These are phyloP conservation scores for Marasmius tenuissimus DNA, from an alignment of 1,284 basidiomycete species.

Conservation along the genomic window DNA sequence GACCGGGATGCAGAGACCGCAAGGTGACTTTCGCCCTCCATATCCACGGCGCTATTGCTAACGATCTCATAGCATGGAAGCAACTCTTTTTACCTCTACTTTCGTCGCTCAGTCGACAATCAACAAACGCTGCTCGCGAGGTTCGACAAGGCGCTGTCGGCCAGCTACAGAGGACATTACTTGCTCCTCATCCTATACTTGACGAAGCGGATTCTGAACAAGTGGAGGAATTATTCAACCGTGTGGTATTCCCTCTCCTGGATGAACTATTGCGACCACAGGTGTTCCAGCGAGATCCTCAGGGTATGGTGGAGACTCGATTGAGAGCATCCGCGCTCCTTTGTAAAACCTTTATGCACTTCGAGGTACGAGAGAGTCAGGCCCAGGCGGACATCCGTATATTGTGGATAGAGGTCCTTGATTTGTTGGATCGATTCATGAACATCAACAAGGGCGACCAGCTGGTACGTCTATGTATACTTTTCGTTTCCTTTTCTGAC, in stretches of 20 bases:
- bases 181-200: constrained; percentile 75
- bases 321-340: constrained; percentile 84
- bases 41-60: not conserved
- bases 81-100: constrained; percentile 82
- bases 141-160: constrained; percentile 84
- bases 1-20: constrained; percentile 40
- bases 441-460: constrained; percentile 82
- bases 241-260: constrained; percentile 88
- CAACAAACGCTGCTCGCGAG: constrained; percentile 81
- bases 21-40: constrained; percentile 40
- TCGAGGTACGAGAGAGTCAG: constrained; percentile 75
- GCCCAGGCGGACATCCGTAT: constrained; percentile 70
- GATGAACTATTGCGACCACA: constrained; percentile 91
- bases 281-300: constrained; percentile 76
- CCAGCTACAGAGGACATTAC: constrained; percentile 85
- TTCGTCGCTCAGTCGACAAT: constrained; percentile 79
- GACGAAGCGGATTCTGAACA: constrained; percentile 58
- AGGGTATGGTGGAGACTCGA: constrained; percentile 89
- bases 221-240: constrained; percentile 85
- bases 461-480: constrained; percentile 57
- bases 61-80: constrained; percentile 67
- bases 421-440: constrained; percentile 89
- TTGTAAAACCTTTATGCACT: constrained; percentile 95
- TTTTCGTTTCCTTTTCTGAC: not conserved
- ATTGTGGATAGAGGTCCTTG: constrained; percentile 91